phyloP scores from a whole-genome alignment of 176 grass and related monocot genomes.

The Themeda triandra region DNA sequence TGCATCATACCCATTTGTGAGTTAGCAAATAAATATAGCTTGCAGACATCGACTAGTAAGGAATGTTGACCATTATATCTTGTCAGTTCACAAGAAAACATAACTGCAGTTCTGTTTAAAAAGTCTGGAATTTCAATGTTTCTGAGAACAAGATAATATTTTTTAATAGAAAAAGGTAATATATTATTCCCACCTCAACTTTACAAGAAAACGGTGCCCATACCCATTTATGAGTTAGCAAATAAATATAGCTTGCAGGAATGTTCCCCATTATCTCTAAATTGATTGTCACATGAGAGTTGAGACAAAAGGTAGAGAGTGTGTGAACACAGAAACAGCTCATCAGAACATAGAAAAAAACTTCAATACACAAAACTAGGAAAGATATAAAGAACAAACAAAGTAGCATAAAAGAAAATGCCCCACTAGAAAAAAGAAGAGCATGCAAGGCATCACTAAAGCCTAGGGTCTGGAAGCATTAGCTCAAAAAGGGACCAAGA shows the following conservation, averaged over 20 bases:
- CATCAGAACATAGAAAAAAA: not conserved
- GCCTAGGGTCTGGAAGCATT: not conserved
- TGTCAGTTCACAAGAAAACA: not conserved
- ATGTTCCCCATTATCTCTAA: not conserved
- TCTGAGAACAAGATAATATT: not conserved
- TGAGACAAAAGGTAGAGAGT: not conserved
- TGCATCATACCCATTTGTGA: not conserved
- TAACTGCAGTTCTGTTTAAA: not conserved
- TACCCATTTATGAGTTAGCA: not conserved
- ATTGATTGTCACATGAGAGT: not conserved
- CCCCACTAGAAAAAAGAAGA: not conserved
- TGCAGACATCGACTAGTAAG: no score
- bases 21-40: no score
- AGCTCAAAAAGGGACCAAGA: no score
- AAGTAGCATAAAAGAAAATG: not conserved
- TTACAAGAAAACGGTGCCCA: not conserved
- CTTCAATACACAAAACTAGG: not conserved
- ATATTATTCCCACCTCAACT: not conserved
- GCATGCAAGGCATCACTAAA: not conserved
- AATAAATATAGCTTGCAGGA: not conserved
- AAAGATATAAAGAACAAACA: conserved; percentile 6
- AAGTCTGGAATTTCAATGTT: not conserved
- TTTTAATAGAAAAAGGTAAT: not conserved
- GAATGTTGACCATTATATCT: no score
- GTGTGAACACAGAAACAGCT: not conserved